These are phyloP conservation scores for Phlebiopsis flavidoalba DNA, from an alignment of 768 basidiomycete genomes.

Conservation along the genomic window DNA sequence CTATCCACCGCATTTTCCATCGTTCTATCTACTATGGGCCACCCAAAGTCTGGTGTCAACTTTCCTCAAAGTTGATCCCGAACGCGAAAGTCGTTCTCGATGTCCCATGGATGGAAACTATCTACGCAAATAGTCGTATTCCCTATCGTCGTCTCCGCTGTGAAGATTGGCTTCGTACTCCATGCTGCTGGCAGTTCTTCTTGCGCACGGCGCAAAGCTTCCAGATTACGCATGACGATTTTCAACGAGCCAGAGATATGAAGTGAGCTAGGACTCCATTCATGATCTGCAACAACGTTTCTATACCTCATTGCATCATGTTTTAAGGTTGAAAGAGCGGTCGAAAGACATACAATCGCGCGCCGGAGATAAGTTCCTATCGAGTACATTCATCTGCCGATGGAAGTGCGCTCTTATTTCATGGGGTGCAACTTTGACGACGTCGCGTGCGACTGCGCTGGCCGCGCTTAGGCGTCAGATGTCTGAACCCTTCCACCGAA, in stretches of 20 bases:
- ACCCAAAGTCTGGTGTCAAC: conserved; percentile 21
- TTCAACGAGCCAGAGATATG: conserved; percentile 17
- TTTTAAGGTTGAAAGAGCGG: not conserved
- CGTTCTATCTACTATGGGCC: conserved; percentile 8
- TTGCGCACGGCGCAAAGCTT: conserved; percentile 27
- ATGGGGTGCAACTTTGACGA: conserved; percentile 20
- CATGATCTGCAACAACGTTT: no score
- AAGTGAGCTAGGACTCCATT: conserved; percentile 14
- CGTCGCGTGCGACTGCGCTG: conserved; percentile 20
- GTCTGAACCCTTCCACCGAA: conserved; percentile 10
- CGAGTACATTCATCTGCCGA: conserved; percentile 14
- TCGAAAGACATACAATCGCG: not conserved
- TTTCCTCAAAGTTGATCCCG: conserved; percentile 23
- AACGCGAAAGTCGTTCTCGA: conserved; percentile 27
- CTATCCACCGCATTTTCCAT: conserved; percentile 28
- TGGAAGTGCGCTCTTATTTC: conserved; percentile 26
- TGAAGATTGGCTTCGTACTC: conserved; percentile 21
- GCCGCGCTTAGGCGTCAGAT: conserved; percentile 24
- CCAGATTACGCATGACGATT: conserved; percentile 20
- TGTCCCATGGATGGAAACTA: conserved; percentile 15
- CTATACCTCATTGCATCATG: not conserved
- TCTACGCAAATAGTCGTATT: conserved; percentile 10
- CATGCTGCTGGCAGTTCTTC: conserved; percentile 22
- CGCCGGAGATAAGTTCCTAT: not conserved
- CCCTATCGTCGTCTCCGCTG: conserved; percentile 25